Conservation (phyloP, 2,329 filamentous ascomycete genomes). For the Thielaviopsis musarum region DNA sequence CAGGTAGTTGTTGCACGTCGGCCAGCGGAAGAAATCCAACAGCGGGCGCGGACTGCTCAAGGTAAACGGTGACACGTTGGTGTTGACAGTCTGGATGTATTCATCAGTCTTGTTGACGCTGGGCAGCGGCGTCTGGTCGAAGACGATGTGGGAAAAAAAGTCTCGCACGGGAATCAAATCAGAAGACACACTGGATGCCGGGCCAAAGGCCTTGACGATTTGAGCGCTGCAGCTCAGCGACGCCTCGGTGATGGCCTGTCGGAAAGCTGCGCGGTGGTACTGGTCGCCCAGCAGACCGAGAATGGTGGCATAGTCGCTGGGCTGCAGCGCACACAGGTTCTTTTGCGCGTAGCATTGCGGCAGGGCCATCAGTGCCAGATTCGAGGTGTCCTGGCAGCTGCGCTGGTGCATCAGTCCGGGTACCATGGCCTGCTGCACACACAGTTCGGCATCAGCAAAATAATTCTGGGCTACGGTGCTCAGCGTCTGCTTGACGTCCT, state of each 20-base stretch:
- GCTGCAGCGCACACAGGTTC: conserved; percentile 3
- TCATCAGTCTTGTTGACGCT: neutral
- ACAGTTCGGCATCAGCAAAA: conserved; percentile 4
- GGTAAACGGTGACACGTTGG: neutral
- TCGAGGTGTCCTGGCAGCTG: neutral
- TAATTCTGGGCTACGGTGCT: neutral
- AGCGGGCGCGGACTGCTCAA: neutral
- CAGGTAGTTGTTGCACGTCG: conserved; percentile 8
- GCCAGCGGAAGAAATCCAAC: conserved; percentile 6
- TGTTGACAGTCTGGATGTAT: neutral
- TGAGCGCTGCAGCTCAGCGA: neutral
- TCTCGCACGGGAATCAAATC: neutral
- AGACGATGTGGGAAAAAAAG: conserved; percentile 2
- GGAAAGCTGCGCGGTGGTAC: conserved; percentile 7
- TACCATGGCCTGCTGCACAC: conserved; percentile 2
- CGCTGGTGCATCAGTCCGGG: conserved; percentile 1
- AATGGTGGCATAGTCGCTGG: conserved; percentile 6
- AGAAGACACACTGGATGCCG: neutral
- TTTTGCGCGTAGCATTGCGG: conserved; percentile 3
- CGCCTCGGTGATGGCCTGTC: neutral
- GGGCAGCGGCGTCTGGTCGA: neutral
- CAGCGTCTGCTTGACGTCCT: conserved; percentile 2
- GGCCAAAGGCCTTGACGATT: neutral
- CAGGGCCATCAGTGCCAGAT: neutral
- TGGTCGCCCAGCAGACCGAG: conserved; percentile 4